Evolutionary conservation across 1,284 basidiomycete species (phyloP).

Genomic region (Cutaneotrichosporon cavernicola): DNA sequence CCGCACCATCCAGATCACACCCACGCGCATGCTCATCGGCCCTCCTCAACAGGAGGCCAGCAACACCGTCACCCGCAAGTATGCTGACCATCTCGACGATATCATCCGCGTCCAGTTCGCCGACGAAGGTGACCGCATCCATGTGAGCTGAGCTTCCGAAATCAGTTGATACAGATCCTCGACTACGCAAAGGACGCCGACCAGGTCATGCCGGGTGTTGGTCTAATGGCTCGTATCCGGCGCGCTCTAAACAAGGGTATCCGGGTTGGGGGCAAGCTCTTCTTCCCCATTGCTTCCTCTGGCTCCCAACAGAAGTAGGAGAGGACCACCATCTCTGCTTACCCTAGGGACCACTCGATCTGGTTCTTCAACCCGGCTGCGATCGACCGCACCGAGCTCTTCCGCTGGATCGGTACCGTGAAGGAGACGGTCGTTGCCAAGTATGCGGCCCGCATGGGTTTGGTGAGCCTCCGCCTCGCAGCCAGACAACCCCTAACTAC

Average conservation of each 20-base stretch:
- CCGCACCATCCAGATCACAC: slow-evolving; percentile 48
- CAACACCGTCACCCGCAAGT: slow-evolving; percentile 49
- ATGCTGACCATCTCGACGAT: slow-evolving; percentile 41
- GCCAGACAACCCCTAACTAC: background rate
- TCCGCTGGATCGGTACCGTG: slow-evolving; percentile 45
- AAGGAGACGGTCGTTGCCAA: slow-evolving; percentile 51
- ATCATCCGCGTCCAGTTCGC: slow-evolving; percentile 51
- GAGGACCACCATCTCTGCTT: slow-evolving; percentile 6
- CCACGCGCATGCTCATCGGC: slow-evolving; percentile 48
- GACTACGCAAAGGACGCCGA: slow-evolving; percentile 42
- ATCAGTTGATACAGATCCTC: slow-evolving; percentile 30
- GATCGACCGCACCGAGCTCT: slow-evolving; percentile 40
- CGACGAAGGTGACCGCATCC: slow-evolving; percentile 49
- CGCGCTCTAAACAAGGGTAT: slow-evolving; percentile 48
- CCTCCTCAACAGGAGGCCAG: slow-evolving; percentile 50
- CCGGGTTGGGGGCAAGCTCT: slow-evolving; percentile 40
- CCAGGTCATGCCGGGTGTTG: slow-evolving; percentile 31
- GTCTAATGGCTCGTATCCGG: slow-evolving; percentile 49
- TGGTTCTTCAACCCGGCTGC: slow-evolving; percentile 48
- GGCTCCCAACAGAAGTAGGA: slow-evolving; percentile 49
- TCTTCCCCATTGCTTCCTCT: slow-evolving; percentile 46
- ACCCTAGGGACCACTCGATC: slow-evolving; percentile 47
- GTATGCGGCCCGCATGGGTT: slow-evolving; percentile 47
- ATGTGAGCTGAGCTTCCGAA: slow-evolving; percentile 30
- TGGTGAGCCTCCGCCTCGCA: slow-evolving; percentile 29